These are phyloP conservation scores for Pleoardoris graminearum DNA, from an alignment of 2,329 filamentous ascomycete genomes.

Conservation along the genomic window DNA sequence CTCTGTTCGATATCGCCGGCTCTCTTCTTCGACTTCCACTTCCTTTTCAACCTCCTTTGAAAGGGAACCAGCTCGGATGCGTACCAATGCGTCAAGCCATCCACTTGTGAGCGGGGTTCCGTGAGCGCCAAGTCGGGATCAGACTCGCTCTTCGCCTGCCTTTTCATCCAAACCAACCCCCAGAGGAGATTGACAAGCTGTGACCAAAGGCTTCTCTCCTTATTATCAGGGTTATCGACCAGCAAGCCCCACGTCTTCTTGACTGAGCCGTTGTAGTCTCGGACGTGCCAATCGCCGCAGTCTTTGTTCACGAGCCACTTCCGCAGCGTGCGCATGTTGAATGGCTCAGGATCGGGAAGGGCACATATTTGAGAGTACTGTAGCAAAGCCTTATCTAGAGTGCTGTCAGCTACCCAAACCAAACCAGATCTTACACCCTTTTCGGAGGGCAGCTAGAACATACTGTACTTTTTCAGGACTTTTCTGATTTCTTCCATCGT, in stretches of 20 bases:
- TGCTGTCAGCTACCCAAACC: background rate
- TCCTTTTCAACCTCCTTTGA: background rate
- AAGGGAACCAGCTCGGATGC: constrained; percentile 5
- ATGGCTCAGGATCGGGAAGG: constrained; percentile 13
- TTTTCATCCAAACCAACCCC: constrained; percentile 5
- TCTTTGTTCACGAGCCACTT: constrained; percentile 9
- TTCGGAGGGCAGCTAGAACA: background rate
- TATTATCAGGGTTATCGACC: background rate
- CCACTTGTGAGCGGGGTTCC: constrained; percentile 1
- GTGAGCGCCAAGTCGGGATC: constrained; percentile 8
- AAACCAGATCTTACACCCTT: background rate
- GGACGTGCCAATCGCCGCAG: background rate
- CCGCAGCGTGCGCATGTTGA: constrained; percentile 15
- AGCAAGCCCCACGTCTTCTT: constrained; percentile 8
- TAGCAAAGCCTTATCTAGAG: constrained; percentile 11
- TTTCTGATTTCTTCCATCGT: constrained; percentile 9
- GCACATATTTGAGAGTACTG: constrained; percentile 15
- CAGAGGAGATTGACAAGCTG: constrained; percentile 6
- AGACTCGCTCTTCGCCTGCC: background rate
- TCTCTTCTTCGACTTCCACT: background rate
- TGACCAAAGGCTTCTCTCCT: constrained; percentile 1
- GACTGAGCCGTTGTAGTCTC: background rate
- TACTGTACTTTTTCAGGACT: constrained; percentile 17
- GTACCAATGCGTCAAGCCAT: constrained; percentile 13
- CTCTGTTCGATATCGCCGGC: background rate